Evolutionary conservation across 768 basidiomycete species (phyloP), one percentile per base, ranked within the genome.

Genomic region (Kockovaella imperatae): DNA sequence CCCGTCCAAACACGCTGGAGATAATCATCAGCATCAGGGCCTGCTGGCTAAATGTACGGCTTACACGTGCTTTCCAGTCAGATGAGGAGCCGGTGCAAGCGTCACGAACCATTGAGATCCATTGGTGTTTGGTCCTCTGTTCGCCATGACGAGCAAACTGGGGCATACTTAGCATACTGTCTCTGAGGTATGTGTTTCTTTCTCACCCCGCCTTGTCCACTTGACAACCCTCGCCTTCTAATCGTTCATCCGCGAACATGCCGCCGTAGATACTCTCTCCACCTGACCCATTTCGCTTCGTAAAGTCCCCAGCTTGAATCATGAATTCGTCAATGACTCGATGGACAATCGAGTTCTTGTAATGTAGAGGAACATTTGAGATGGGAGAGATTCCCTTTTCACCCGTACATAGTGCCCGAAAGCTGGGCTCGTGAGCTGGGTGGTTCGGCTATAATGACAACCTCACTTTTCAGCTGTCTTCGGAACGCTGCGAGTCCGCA

Each of bases 41-140:
- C 26, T 8, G 15, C 20, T 41, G 35, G 35, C 11, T 35, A 1
- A 39, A 28, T 35, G 21, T 18, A 10, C 2, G 35, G 32, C 69
- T 49, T 42, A 70, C 69, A 66, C 64, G 59, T 70, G 69, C 41
- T 68, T 68, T 2, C 69, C 69, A 5, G 65, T 67, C 11, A 70
- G 49, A 53, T 70, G 69, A 3, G 82, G 79, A 52, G 84, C 81
- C 14, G 79, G 77, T n/a, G 78, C 76, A 10, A 91, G 76, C 18
- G 88, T 87, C 53, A 90, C 75, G 65, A 91, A 90, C 65, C 84
- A 91, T 55, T 91, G 88, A 1, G 83, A 85, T 30, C 83, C 81
- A 56, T 90, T 91, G 29, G 88, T 90, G 70, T 84, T 75, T 0
- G 83, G 81, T 26, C 73, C 72, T 45, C 66, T 52, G 43, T 93